Base-by-base conservation (phyloP, 1,284 basidiomycete genomes). In the Sanghuangporus baumii region DNA sequence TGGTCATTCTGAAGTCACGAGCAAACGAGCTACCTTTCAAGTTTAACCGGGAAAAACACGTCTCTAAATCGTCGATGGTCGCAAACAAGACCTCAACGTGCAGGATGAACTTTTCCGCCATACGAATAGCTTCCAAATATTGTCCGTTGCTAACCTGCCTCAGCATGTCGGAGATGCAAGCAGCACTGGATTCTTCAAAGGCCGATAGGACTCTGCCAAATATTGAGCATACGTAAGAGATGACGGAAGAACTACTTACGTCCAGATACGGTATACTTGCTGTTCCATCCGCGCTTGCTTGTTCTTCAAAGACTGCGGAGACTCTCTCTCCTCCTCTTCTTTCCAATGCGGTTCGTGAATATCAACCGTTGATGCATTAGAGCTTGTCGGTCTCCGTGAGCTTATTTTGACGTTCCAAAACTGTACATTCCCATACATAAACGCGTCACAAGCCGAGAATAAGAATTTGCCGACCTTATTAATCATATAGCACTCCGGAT, bases 401-500 rank as follows among this genome's bases (percentile, higher is more conserved):
- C 89, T 91, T 5, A 99, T 89, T 75, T 98, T 97, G 75, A 98
- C 96, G 74, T 98, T 98, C 96, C 96, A 99, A 74, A 99, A 98
- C 92, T 96, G 73, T 16, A 18, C 59, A 34, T 61, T 67, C 55
- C 23, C 23, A 51, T 23, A 40, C 58, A 20, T 54, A 34, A 64
- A 41, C 48, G 55, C 20, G 31, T 12, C 20, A 31, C 54, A 7
- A n/a, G n/a, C 1, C n/a, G 11, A 46, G 31, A 43, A 16, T 18
- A 12, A 8, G 3, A 59, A 59, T 37, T 57, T 14, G 69, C 80
- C 61, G 64, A 94, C 93, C 82, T 97, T 98, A 78, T 98, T 96
- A 70, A 99, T 98, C 96, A 99, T 98, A 76, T 99, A 98, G 76
- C 96, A 99, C 76, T 99, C 96, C 57, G 96, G 96, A 82, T 99